Base-by-base conservation (phyloP, 2,329 filamentous ascomycete genomes). In the Malbranchea zuffiana region DNA sequence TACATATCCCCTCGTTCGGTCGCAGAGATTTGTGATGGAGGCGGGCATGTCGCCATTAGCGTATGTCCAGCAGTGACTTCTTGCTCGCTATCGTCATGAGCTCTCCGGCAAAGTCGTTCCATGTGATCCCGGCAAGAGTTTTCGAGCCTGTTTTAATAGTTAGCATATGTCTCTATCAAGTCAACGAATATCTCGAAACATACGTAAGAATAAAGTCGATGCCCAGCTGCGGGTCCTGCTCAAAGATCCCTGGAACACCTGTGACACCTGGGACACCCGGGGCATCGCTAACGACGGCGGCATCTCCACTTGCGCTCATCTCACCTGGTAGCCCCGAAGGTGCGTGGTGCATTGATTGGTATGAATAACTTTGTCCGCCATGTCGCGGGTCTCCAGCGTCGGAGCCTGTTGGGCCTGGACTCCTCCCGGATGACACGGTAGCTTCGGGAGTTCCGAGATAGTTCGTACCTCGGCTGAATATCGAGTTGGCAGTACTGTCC, bases 41-140 rank as follows among this genome's bases (percentile, higher is more conserved):
- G 84, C 31, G 88, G 87, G 54, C 84, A 93, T 11, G 82, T 82
- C 11, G 84, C 82, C 88, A 96, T 96, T 47, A 96, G 68, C 3
- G 84, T 87, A 59, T 98, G 90, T 26, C 88, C 90, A 46, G 82
- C 88, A 27, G 82, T 61, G 1, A 57, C 69, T 41, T 80, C 75
- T 47, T 72, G 72, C 45, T 80, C 79, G 36, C 72, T 66, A 38
- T 75, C 59, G 46, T 72, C 63, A 32, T 65, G 60, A 44, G 67
- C 41, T 35, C 65, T 60, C 64, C 68, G 56, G 67, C 59, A 44
- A 66, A 93, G 69, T 62, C 79, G 83, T 49, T 85, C 82, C 63
- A 88, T 72, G 61, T 94, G 86, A 50, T 86, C 78, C 74, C 93
- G 92, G 68, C 90, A 96, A 35, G 87, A 84, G 56, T 80, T 82